phyloP scores from a whole-genome alignment of 1,139 yeast species.

The Saccharomycopsis hybrid region DNA sequence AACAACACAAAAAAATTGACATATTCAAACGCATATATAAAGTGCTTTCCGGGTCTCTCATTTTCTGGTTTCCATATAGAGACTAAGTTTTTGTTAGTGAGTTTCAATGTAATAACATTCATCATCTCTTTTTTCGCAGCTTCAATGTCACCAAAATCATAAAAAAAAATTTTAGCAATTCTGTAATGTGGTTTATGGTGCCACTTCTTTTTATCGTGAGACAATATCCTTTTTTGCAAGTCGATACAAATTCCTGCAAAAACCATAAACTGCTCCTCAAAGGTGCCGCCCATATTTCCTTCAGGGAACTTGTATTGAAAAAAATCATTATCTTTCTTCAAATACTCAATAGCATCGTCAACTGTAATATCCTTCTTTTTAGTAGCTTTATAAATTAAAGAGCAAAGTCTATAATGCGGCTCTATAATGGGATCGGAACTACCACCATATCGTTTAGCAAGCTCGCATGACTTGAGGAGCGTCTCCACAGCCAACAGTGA shows the following conservation, averaged over 20 bases:
- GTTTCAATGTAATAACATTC: conserved; percentile 55
- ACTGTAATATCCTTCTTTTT: conserved; percentile 32
- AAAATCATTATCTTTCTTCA: conserved; percentile 33
- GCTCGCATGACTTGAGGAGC: conserved; percentile 35
- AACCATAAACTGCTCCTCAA: conserved; percentile 13
- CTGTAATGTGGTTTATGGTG: conserved; percentile 81
- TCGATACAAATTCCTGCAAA: conserved; percentile 32
- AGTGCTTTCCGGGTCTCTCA: conserved; percentile 92
- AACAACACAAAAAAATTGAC: conserved; percentile 57
- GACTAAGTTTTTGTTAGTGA: conserved; percentile 65
- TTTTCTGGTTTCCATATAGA: conserved; percentile 90
- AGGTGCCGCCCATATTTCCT: neutral
- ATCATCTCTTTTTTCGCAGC: conserved; percentile 63
- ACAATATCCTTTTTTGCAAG: conserved; percentile 36
- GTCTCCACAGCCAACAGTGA: conserved; percentile 34
- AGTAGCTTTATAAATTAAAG: conserved; percentile 53
- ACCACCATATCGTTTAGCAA: conserved; percentile 36
- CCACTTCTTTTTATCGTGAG: conserved; percentile 80
- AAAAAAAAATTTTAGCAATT: conserved; percentile 56
- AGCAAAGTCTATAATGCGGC: conserved; percentile 64
- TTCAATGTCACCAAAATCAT: conserved; percentile 44
- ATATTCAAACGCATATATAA: conserved; percentile 68
- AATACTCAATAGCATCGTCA: conserved; percentile 33
- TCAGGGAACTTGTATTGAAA: conserved; percentile 2
- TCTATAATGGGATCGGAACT: conserved; percentile 58